Evolutionary conservation across 371 early-diverging fungal genomes (phyloP), one percentile per base, ranked within the genome.

Genomic region (Entomophthora muscae): DNA sequence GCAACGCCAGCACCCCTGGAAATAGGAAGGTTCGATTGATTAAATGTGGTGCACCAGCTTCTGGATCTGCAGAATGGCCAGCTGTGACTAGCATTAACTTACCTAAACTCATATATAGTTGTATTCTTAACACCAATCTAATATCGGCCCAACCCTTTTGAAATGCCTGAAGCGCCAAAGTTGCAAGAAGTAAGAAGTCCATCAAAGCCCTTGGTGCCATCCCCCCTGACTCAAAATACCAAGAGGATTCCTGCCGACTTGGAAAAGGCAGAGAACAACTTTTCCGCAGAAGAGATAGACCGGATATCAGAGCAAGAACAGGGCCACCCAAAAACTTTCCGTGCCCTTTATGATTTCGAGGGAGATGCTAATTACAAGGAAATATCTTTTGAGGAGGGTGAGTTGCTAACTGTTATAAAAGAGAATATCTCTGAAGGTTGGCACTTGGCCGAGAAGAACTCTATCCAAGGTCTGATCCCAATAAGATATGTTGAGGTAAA

Each of bases 401-500:
- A 73, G 63, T 68, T 67, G 22, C 29, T 75, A 17, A 70, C 61
- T 0, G 68, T 75, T 3, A 51, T 73, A 29, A 72, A 70, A 42
- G 71, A 71, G 2, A 66, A 70, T 12, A 57, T 73, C 0, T 69
- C 72, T 1, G 73, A 75, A 55, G 75, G 75, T 1, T 75, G 75
- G 73, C 71, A 70, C 1, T 64, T 73, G 26, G 72, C 71, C 22
- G 70, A 72, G 55, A 73, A 73, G 56, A 71, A 73, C 30, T 72
- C 71, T 12, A 66, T 67, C 27, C 66, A 69, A 22, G 73, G 73
- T 7, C 69, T 75, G 13, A 68, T 73, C 21, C 75, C 73, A 30
- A 70, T 71, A 42, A 56, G 72, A 5, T 75, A 75, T 59, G 65
- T 75, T 55, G 70, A 71, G 3, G 75, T 71, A 69, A n/a, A n/a